Base-by-base conservation (phyloP, 1,284 basidiomycete species). In the Coniophora puteana region DNA sequence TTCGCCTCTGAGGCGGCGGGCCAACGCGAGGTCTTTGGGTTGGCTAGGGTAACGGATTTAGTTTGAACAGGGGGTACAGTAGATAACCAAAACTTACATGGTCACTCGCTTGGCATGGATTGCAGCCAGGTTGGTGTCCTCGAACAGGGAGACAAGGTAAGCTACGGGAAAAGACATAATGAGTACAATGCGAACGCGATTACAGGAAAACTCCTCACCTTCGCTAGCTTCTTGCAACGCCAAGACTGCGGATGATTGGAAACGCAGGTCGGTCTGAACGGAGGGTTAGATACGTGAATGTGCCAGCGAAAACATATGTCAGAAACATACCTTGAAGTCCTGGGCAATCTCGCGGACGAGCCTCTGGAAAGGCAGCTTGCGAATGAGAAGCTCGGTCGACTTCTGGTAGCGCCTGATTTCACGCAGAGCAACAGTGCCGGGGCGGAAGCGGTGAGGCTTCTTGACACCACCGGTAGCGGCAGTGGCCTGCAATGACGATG, bases 341-440 rank as follows among this genome's bases (percentile, higher is more conserved):
- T 83, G 80, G 26, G 78, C 77, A 39, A 80, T 84, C 58, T 85
- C 83, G 57, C 83, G 77, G 46, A 86, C 83, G 38, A 87, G 76
- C 53, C 83, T 76, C 61, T 86, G 83, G 79, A 86, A 86, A 49
- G 84, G 83, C 46, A 87, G 73, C 70, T 86, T 87, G 60, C 83
- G 72, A 66, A 87, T 87, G 53, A 87, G 69, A 47, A 87, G 75
- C 67, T 87, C 83, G 44, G 88, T 84, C 51, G 83, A 83, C 71
- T 83, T 86, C 64, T 90, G 88, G 76, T 89, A 90, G 49, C 83
- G 74, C 62, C 87, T 75, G 58, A 90, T 90, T 68, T 90, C 87
- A 67, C 88, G 82, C 47, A 90, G 80, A 49, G 87, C 87, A 65
- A 90, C 87, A 50, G 87, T 90, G 38, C 72, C 73, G 4, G 73